These are phyloP conservation scores for Candida caryicola DNA, from an alignment of 805 yeast genomes.

Conservation along the genomic window DNA sequence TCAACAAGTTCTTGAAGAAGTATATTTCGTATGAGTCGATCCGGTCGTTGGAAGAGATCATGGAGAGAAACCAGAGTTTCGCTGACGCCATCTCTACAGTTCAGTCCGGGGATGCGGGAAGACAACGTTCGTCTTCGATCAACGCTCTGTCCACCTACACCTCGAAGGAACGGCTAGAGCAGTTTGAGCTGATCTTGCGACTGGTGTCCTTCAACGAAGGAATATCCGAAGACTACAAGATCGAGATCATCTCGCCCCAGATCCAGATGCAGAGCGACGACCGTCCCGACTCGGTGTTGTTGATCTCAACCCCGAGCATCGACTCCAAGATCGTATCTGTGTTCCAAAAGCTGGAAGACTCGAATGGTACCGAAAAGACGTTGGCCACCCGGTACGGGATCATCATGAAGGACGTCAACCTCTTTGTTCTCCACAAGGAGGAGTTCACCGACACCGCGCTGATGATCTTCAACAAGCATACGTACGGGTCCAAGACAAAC, in stretches of 20 bases:
- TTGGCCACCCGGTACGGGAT: slow-evolving; percentile 68
- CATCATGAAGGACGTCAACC: slow-evolving; percentile 64
- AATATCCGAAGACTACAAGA: slow-evolving; percentile 37
- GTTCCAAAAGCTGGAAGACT: slow-evolving; percentile 38
- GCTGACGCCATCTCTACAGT: background rate
- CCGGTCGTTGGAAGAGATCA: slow-evolving; percentile 30
- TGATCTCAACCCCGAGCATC: slow-evolving; percentile 72
- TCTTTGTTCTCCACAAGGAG: slow-evolving; percentile 60
- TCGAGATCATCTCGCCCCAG: slow-evolving; percentile 43
- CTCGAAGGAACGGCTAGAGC: slow-evolving; percentile 16
- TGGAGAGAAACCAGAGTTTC: slow-evolving; percentile 15
- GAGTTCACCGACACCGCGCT: slow-evolving; percentile 37
- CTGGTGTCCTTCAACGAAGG: slow-evolving; percentile 17
- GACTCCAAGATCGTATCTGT: slow-evolving; percentile 69
- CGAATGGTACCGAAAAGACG: slow-evolving; percentile 34
- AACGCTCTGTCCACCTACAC: background rate
- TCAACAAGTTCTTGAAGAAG: slow-evolving; percentile 23
- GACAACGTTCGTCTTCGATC: background rate
- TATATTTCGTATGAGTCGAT: slow-evolving; percentile 37
- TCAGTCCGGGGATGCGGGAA: background rate
- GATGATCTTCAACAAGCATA: slow-evolving; percentile 42
- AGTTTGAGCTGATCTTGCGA: slow-evolving; percentile 32
- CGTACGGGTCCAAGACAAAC: slow-evolving; percentile 58
- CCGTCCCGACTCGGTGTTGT: slow-evolving; percentile 51
- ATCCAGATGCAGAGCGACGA: slow-evolving; percentile 42